Conservation (phyloP, 345 rosid species). For the Euphorbia pulcherrima region DNA sequence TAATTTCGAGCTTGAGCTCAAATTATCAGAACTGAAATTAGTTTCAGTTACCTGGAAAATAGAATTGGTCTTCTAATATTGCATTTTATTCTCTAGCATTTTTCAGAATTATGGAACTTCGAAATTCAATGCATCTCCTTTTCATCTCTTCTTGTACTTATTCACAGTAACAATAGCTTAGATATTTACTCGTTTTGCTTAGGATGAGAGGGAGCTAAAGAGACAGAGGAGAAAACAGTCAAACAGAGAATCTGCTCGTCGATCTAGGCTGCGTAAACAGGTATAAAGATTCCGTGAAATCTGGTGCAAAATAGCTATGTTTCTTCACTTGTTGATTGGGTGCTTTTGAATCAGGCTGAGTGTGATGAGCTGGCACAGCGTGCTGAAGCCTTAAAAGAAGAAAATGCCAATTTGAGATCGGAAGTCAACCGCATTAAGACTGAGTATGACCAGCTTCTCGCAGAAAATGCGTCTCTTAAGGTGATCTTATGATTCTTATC, state of each 20-base stretch:
- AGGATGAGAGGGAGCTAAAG: slow-evolving; percentile 96
- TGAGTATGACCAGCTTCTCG: slow-evolving; percentile 70
- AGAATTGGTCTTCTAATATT: background rate
- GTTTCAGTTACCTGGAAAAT: background rate
- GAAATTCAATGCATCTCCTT: background rate
- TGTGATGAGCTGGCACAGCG: slow-evolving; percentile 93
- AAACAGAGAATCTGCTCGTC: slow-evolving; percentile 95
- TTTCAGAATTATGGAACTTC: no score
- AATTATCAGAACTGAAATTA: background rate
- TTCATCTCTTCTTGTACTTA: background rate
- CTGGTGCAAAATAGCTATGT: background rate
- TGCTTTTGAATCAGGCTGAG: slow-evolving; percentile 70
- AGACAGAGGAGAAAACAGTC: slow-evolving; percentile 96
- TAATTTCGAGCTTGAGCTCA: background rate
- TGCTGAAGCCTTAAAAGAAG: slow-evolving; percentile 78
- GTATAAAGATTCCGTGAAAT: slow-evolving; percentile 36
- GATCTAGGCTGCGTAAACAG: slow-evolving; percentile 97
- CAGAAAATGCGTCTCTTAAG: slow-evolving; percentile 77
- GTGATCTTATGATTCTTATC: slow-evolving; percentile 31
- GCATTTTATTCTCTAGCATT: no score
- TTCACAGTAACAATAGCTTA: background rate
- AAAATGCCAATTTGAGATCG: slow-evolving; percentile 73
- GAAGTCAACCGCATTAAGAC: slow-evolving; percentile 73
- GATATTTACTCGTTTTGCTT: background rate
- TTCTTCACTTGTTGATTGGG: slow-evolving; percentile 16